Conservation (phyloP, 2,329 filamentous ascomycete species). For the Colletotrichum orbiculare region DNA sequence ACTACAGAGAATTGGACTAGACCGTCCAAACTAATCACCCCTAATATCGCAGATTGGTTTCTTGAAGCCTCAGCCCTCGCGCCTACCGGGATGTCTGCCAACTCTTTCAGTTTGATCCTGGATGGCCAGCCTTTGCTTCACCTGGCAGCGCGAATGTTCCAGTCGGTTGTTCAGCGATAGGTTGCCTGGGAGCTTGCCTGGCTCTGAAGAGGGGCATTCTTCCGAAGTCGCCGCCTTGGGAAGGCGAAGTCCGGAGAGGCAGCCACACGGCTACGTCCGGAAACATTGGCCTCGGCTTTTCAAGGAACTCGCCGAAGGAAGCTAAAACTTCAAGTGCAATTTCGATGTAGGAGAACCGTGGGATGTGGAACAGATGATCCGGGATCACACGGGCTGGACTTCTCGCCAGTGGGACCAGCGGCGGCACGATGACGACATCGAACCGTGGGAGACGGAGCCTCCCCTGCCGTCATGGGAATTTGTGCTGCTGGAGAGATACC, state of each 20-base stretch:
- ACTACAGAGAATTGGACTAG: background rate
- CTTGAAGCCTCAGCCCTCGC: slow-evolving; percentile 9
- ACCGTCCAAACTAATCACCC: background rate
- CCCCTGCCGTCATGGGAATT: slow-evolving; percentile 1
- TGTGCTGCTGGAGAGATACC: background rate
- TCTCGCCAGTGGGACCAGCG: background rate
- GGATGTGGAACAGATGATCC: background rate
- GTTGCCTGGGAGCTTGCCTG: slow-evolving; percentile 10
- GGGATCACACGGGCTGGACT: background rate
- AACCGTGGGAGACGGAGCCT: slow-evolving; percentile 4
- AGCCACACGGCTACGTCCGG: background rate
- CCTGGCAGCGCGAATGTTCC: background rate
- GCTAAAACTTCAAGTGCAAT: slow-evolving; percentile 8
- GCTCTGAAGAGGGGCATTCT: background rate
- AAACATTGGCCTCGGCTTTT: background rate
- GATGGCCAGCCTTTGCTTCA: slow-evolving; percentile 5
- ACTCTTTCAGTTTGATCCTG: background rate
- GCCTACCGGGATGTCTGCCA: background rate
- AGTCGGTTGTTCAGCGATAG: slow-evolving; percentile 5
- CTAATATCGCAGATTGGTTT: background rate
- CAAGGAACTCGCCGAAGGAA: background rate
- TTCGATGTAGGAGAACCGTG: slow-evolving; percentile 15
- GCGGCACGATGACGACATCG: background rate
- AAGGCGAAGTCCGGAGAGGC: background rate
- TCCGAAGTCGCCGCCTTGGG: background rate